Base-by-base conservation (phyloP, 1,284 basidiomycete species). In the Melampsora americana region DNA sequence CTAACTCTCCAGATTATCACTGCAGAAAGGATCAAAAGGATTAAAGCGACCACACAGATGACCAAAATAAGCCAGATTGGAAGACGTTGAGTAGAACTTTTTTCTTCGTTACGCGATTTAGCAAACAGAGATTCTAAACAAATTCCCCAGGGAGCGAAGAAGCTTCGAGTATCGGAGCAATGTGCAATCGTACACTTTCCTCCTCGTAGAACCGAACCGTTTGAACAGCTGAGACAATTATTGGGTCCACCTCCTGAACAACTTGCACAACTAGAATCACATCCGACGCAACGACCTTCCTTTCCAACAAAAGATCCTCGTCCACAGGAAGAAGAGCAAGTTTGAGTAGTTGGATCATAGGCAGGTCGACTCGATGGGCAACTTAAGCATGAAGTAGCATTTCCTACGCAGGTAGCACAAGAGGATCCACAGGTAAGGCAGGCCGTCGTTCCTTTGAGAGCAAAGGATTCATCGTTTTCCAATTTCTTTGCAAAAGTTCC, bases 211-310 rank as follows among this genome's bases (percentile, higher is more conserved):
- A 32, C 39, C 28, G 61, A 39, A 32, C 59, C 60, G 26, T 16
- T 30, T 23, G 46, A 48, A 61, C 69, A 71, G 69, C 69, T 71
- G 4, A 71, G 60, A 64, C 69, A 71, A 14, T 71, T 44, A 20
- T 44, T 42, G 20, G 69, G 42, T 46, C 60, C 69, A 39, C 30
- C 18, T n/a, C 69, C 69, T 20, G 46, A 48, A 39, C 69, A 71
- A 18, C 59, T 64, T 53, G 46, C 69, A 30, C 69, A 71, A 35
- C 59, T 48, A 9, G 42, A 28, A 53, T 71, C 59, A 30, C 69
- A 71, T 32, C 30, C 59, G 11, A 46, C 32, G 26, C 69, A 71
- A 6, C 60, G 69, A 44, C 69, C 69, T 46, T 53, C 69, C 56
- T 42, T 16, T 62, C 64, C 69, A 26, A 46, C 23, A 48, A 71